Evolutionary conservation across 495 filamentous ascomycete genomes (phyloP), one percentile per base, ranked within the genome.

Genomic region (Chaetomium fimeti): DNA sequence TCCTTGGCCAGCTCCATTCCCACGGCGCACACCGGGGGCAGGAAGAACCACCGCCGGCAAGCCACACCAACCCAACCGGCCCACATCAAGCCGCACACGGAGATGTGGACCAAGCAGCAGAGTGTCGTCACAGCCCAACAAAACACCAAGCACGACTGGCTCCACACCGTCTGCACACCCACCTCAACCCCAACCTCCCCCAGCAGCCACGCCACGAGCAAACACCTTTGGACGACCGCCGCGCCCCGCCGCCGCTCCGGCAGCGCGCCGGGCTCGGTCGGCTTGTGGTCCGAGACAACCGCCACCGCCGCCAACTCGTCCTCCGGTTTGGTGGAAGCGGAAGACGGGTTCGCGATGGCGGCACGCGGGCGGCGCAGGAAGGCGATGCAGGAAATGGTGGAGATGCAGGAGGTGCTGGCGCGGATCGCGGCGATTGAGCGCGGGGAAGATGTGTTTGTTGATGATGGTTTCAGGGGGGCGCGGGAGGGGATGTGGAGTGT

Each of bases 371-470:
- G 65, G 24, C 54, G 68, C 24, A 32, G 73, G 22, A 68, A 68
- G 66, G 38, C 22, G 16, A 64, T 52, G 29, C 65, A 69, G 60
- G 64, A 58, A 42, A 32, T 52, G 48, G 24, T 24, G 43, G 43
- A 65, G n/a, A 28, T 45, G 27, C 54, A n/a, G 5, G 72, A 74
- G 68, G 66, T 74, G 20, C 55, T 71, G 29, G 65, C 51, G 49
- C 65, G 68, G 59, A 72, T 72, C 49, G 56, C 61, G 12, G 67
- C 61, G 48, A 49, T 74, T 22, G 68, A 74, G 63, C n/a, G 18
- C 1, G 68, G 71, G 13, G 13, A 54, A 8, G 45, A 69, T 8
- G 57, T 29, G 16, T 61, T 32, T 51, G 57, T 54, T 7, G 49
- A 54, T 53, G 69, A n/a, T n/a, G n/a, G n/a, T n/a, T n/a, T 66